These are phyloP conservation scores for Pythium myriotylum DNA, from an alignment of 352 stramenopile genomes.

Conservation along the genomic window DNA sequence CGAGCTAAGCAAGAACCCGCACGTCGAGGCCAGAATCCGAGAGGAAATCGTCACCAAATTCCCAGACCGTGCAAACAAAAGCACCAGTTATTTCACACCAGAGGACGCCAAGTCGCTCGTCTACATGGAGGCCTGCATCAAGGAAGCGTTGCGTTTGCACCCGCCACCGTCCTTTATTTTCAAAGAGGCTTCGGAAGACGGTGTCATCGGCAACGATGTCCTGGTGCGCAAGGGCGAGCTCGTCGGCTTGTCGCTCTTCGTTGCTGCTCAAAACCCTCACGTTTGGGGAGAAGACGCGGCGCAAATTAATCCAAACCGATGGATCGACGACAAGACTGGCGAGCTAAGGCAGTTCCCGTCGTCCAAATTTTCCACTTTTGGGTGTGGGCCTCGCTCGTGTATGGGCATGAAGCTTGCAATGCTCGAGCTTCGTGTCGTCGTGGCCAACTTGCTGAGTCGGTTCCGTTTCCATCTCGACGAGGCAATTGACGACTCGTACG, in stretches of 20 bases:
- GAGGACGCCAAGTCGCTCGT: constrained; percentile 52
- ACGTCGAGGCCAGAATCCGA: constrained; percentile 43
- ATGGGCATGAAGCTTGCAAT: constrained; percentile 50
- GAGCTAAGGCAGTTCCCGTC: constrained; percentile 15
- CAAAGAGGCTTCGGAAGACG: constrained; percentile 57
- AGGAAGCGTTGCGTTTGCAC: constrained; percentile 65
- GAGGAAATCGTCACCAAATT: constrained; percentile 39
- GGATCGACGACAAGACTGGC: constrained; percentile 33
- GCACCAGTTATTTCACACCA: constrained; percentile 30
- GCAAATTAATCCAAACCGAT: constrained; percentile 63
- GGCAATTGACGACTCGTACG: constrained; percentile 9
- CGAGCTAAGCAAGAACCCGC: constrained; percentile 61
- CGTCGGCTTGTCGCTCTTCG: constrained; percentile 29
- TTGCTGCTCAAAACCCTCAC: constrained; percentile 24
- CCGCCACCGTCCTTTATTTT: constrained; percentile 57
- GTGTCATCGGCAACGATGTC: constrained; percentile 38
- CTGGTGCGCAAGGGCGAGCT: constrained; percentile 22
- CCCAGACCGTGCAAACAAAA: constrained; percentile 1
- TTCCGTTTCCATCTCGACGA: constrained; percentile 17
- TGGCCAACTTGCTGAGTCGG: constrained; percentile 9
- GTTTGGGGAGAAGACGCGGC: constrained; percentile 57
- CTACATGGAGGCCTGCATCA: constrained; percentile 62
- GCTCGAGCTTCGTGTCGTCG: constrained; percentile 34
- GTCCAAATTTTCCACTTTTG: constrained; percentile 41
- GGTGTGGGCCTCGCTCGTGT: constrained; percentile 44